Evolutionary conservation across 75 land plant species (phyloP).

Genomic region (Pinus albicaulis): DNA sequence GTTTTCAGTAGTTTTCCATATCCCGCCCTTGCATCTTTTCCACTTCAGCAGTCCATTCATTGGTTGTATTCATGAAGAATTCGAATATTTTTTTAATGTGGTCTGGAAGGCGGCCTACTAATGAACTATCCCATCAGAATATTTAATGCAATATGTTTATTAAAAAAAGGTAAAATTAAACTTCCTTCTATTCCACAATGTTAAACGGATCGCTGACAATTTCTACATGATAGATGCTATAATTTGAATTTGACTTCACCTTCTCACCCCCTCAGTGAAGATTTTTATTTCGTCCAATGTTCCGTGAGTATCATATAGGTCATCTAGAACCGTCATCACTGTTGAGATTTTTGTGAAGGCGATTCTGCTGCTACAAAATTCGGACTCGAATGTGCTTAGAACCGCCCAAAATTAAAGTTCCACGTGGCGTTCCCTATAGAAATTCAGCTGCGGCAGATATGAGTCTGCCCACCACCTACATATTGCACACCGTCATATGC

Average conservation of each 20-base stretch:
- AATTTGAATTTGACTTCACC: slow-evolving; percentile 8
- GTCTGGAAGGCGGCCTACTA: no score
- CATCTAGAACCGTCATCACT: slow-evolving; percentile 24
- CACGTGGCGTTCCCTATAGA: background rate
- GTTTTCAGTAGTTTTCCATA: no score
- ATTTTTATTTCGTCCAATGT: slow-evolving; percentile 29
- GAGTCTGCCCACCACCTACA: background rate
- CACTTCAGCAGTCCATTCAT: no score
- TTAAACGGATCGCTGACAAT: no score
- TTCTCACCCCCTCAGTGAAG: slow-evolving; percentile 29
- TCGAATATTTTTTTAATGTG: no score
- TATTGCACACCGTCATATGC: background rate
- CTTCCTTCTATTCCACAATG: no score
- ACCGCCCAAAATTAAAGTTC: background rate
- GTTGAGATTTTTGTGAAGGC: slow-evolving; percentile 13
- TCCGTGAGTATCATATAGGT: slow-evolving; percentile 34
- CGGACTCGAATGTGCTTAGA: background rate
- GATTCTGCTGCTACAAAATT: background rate
- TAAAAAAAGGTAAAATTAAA: no score
- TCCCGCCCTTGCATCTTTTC: no score
- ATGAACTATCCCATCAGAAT: no score
- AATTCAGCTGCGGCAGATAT: background rate
- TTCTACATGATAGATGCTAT: no score
- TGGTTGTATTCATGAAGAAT: no score
- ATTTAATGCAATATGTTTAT: no score